Evolutionary conservation across 2,329 filamentous ascomycete species (phyloP).

Genomic region (Venturia aucupariae): DNA sequence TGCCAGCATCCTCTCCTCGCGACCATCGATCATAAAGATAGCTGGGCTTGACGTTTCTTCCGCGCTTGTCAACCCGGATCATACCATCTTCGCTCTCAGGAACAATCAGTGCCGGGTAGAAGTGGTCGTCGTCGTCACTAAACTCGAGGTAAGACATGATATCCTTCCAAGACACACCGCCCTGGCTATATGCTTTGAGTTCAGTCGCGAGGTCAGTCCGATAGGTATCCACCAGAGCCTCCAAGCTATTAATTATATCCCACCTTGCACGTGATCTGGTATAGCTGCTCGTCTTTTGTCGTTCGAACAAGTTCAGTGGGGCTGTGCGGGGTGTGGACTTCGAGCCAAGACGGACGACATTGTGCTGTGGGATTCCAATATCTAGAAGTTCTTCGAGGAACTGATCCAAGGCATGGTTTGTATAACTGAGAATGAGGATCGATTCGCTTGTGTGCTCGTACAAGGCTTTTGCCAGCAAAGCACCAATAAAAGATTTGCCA

Average conservation of each 20-base stretch:
- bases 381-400: conserved; percentile 54
- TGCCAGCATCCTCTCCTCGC: conserved; percentile 36
- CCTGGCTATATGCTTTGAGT: conserved; percentile 18
- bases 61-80: conserved; percentile 35
- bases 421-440: conserved; percentile 58
- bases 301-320: conserved; percentile 38
- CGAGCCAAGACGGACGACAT: conserved; percentile 55
- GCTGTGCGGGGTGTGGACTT: conserved; percentile 46
- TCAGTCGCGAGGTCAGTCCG: conserved; percentile 18
- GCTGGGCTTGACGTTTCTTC: conserved; percentile 33
- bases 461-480: conserved; percentile 50
- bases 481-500: conserved; percentile 67
- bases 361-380: conserved; percentile 41
- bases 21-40: conserved; percentile 51
- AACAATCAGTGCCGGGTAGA: conserved; percentile 48
- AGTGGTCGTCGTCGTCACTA: conserved; percentile 39
- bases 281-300: conserved; percentile 23
- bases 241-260: conserved; percentile 20
- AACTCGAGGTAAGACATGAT: conserved; percentile 46
- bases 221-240: conserved; percentile 27
- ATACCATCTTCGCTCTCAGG: conserved; percentile 41
- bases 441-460: conserved; percentile 39
- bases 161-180: conserved; percentile 14
- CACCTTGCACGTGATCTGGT: conserved; percentile 18
- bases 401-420: conserved; percentile 43